A percentile compares a stretch with the other conserved stretches of the same genome.
Evolutionary conservation across 2,329 filamentous ascomycete genomes (phyloP).

Genomic region (Colletotrichum sp.): DNA sequence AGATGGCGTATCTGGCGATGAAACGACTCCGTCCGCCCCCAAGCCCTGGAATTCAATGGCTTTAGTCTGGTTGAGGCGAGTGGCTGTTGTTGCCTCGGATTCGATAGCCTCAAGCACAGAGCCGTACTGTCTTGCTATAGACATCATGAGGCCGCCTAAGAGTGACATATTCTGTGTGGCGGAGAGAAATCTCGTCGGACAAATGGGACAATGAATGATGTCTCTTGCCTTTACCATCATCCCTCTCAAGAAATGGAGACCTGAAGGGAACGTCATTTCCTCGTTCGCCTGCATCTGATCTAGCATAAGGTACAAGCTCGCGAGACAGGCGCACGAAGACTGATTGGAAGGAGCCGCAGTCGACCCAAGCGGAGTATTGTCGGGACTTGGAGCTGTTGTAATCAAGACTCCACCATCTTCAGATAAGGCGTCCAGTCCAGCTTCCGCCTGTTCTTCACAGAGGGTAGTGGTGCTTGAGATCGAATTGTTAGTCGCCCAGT

Average conservation of each 20-base stretch:
- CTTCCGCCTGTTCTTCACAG: background rate
- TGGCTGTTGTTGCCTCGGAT: background rate
- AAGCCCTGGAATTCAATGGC: background rate
- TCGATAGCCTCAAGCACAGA: background rate
- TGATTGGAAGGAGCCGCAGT: background rate
- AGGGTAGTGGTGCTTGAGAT: background rate
- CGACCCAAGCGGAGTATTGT: background rate
- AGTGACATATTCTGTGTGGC: background rate
- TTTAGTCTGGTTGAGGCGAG: background rate
- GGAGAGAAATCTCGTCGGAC: background rate
- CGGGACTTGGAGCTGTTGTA: background rate
- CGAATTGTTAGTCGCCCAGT: background rate
- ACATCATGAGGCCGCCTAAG: background rate
- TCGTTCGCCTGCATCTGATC: background rate
- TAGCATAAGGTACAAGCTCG: background rate
- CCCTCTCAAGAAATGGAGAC: background rate
- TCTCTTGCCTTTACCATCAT: background rate
- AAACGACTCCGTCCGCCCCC: background rate
- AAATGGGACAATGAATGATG: background rate
- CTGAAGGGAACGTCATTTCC: background rate
- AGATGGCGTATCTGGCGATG: background rate
- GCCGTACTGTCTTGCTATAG: background rate
- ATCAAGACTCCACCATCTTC: background rate
- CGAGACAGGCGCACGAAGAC: background rate
- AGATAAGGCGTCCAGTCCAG: background rate